Evolutionary conservation across 169 alveolate species (phyloP).

Genomic region (Nephromyces sp.): DNA sequence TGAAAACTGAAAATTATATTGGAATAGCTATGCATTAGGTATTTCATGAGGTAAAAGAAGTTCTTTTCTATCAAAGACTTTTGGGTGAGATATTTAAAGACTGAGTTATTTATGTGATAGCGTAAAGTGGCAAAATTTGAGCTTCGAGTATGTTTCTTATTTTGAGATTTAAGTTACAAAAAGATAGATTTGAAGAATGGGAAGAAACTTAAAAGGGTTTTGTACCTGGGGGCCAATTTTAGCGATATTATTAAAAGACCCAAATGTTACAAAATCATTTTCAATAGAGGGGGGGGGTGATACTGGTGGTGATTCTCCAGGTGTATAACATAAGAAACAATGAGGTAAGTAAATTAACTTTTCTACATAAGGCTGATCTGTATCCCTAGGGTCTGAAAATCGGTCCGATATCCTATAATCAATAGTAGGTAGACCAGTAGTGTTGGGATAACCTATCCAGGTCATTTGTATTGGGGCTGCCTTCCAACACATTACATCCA

Average conservation of each 20-base stretch:
- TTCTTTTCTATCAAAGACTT: no score
- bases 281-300: conserved; percentile 36
- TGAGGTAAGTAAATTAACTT: conserved; percentile 52
- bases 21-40: no score
- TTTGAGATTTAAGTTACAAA: no score
- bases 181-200: background rate
- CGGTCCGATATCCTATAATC: conserved; percentile 61
- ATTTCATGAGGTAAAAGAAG: no score
- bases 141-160: no score
- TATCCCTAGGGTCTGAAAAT: conserved; percentile 39
- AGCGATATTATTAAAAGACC: conserved; percentile 61
- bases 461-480: conserved; percentile 52
- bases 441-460: conserved; percentile 68
- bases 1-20: no score
- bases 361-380: conserved; percentile 38
- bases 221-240: conserved; percentile 49
- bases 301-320: conserved; percentile 20
- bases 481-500: conserved; percentile 52
- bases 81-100: background rate
- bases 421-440: conserved; percentile 57
- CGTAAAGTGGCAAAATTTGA: no score
- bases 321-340: conserved; percentile 54
- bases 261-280: conserved; percentile 57
- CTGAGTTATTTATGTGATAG: no score
- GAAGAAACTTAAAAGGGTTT: background rate